Evolutionary conservation across 805 yeast species (phyloP).

Genomic region (Naumovozyma castellii): DNA sequence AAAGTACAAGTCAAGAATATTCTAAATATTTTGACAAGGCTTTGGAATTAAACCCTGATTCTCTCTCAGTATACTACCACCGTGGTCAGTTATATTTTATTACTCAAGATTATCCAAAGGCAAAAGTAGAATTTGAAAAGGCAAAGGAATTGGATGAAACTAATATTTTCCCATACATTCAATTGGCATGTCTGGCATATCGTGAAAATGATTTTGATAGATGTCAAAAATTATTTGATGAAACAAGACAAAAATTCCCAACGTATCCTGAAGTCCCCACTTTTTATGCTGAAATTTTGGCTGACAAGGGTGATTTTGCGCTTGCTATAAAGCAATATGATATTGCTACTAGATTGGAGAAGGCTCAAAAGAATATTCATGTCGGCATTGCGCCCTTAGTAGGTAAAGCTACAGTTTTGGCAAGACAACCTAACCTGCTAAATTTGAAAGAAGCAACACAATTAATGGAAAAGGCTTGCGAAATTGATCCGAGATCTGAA

Average conservation of each 20-base stretch:
- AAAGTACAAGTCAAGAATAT: constrained; percentile 57
- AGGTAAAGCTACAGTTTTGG: constrained; percentile 73
- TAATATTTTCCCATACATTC: constrained; percentile 80
- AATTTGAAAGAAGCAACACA: constrained; percentile 49
- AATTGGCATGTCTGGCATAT: constrained; percentile 85
- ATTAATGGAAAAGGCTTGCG: constrained; percentile 64
- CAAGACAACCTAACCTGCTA: constrained; percentile 40
- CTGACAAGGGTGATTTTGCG: constrained; percentile 63
- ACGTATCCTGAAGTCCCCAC: constrained; percentile 86
- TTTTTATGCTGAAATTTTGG: constrained; percentile 88
- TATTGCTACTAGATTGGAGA: constrained; percentile 74
- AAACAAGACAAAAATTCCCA: constrained; percentile 68
- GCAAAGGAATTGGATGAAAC: constrained; percentile 65
- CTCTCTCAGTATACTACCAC: constrained; percentile 85
- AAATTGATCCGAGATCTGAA: constrained; percentile 80
- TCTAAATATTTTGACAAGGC: constrained; percentile 69
- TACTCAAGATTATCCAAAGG: constrained; percentile 62
- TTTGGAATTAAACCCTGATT: constrained; percentile 51
- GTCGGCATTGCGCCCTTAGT: constrained; percentile 85
- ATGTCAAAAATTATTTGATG: constrained; percentile 57
- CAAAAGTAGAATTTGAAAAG: constrained; percentile 64
- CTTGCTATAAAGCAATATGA: constrained; percentile 81
- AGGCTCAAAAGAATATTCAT: constrained; percentile 46
- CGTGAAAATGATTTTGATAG: constrained; percentile 48
- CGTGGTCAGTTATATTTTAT: constrained; percentile 86